Base-by-base conservation (phyloP, 345 rosid genomes). In the Anacardium occidentale region DNA sequence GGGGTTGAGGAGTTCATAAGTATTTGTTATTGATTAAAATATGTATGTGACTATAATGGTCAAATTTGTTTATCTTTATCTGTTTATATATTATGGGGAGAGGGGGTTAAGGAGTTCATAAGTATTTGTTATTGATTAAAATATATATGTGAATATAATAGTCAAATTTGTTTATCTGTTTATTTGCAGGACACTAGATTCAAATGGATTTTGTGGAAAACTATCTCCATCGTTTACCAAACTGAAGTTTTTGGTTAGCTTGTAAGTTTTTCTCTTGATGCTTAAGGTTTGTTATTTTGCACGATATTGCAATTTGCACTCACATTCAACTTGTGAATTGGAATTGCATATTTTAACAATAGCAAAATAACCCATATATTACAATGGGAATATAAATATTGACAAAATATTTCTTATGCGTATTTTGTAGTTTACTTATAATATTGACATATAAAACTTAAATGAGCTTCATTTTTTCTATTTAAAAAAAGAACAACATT, bases 191-290 rank as follows among this genome's bases (percentile, higher is more conserved):
- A 87, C 54, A 69, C 82, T 92, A 66, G 85, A 76, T 60, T 89
- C 98, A 72, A 86, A 51, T 74, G 98, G 92, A 79, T 86, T 94
- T 77, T 80, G 90, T 0, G 97, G 98, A 85, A 89, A 83, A 72
- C 83, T 94, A 72, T 90, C 95, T 21, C 85, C 86, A 74, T 80
- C 91, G 26, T 85, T 94, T 37, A 83, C 83, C 63, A 88, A 83
- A 78, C 83, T 94, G 61, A 88, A 86, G 91, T 85, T 78, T 76
- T 82, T 92, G 83, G 88, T 78, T 73, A 88, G 79, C 59, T 80
- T 94, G 97, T 94, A 84, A 88, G 92, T 76, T 56, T 59, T 54
- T 37, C 51, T 17, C 32, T 63, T 71, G 72, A 65, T 64, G 62
- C 47, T 18, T 52, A 26, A 67, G 7, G 45, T 71, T 61, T 18